phyloP scores from a whole-genome alignment of 73 alveolate genomes.

The Tetrahymena borealis region DNA sequence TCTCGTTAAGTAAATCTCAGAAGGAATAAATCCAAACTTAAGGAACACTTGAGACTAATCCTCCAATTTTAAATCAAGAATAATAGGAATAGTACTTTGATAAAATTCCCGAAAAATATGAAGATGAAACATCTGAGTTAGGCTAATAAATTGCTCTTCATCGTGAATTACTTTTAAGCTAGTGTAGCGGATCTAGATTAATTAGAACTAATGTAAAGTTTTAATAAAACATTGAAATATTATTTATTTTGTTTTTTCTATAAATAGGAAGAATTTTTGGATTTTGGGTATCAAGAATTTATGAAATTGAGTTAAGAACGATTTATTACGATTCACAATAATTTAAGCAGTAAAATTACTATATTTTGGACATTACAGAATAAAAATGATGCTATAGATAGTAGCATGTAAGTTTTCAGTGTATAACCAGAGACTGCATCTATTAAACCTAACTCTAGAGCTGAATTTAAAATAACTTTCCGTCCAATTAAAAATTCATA shows the following conservation, averaged over 20 bases:
- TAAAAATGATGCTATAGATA: conserved; percentile 5
- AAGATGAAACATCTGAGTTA: conserved; percentile 51
- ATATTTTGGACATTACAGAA: conserved; percentile 35
- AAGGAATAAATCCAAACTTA: neutral
- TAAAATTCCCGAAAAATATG: neutral
- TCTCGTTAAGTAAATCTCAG: too few species aligned
- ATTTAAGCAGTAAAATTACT: conserved; percentile 36
- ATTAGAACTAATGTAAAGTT: conserved; percentile 10
- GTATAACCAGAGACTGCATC: conserved; percentile 36
- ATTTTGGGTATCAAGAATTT: conserved; percentile 60
- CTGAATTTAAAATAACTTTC: conserved; percentile 15
- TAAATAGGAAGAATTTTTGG: conserved; percentile 60
- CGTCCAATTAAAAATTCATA: conserved; percentile 31
- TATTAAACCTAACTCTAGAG: conserved; percentile 10
- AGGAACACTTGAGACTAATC: neutral
- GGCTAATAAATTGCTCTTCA: conserved; percentile 76
- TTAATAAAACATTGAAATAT: neutral
- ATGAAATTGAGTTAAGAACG: conserved; percentile 63
- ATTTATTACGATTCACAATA: conserved; percentile 47
- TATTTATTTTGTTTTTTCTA: neutral
- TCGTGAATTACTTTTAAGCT: conserved; percentile 70
- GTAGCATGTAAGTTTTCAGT: conserved; percentile 21
- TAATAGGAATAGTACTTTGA: neutral
- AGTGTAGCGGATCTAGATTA: conserved; percentile 47
- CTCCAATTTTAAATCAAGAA: neutral